phyloP scores from a whole-genome alignment of 192 early-diverging fungal genomes.

The Spizellomyces punctatus region DNA sequence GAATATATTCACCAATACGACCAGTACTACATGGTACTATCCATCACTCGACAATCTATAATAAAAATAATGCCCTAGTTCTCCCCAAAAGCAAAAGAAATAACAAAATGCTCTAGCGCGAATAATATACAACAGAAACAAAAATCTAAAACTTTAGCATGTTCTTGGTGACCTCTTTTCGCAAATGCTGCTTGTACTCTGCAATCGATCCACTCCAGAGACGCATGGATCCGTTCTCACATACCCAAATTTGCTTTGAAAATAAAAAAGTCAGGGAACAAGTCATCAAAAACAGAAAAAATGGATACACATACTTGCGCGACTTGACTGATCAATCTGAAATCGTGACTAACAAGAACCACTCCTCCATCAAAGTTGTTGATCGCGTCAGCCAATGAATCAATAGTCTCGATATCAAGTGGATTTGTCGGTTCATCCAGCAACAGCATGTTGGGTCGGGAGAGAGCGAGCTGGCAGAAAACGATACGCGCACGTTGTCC shows the following conservation, averaged over 20 bases:
- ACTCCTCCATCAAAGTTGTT: slow-evolving; percentile 94
- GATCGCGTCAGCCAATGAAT: slow-evolving; percentile 94
- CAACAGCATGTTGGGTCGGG: slow-evolving; percentile 89
- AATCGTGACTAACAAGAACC: slow-evolving; percentile 98
- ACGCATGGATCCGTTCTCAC: slow-evolving; percentile 77
- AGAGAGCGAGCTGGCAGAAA: slow-evolving; percentile 90
- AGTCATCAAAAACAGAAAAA: slow-evolving; percentile 5
- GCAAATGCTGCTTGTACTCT: slow-evolving; percentile 88
- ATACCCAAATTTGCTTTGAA: slow-evolving; percentile 80
- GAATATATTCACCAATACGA: background rate
- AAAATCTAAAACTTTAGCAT: slow-evolving; percentile 2
- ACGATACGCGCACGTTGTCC: slow-evolving; percentile 95
- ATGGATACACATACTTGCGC: slow-evolving; percentile 58
- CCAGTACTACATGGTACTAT: too few species aligned
- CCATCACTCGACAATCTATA: too few species aligned
- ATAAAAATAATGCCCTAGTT: too few species aligned
- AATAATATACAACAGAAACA: slow-evolving; percentile 1
- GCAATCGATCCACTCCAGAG: slow-evolving; percentile 81
- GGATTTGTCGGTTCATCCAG: slow-evolving; percentile 99
- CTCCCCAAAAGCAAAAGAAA: background rate
- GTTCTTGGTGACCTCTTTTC: slow-evolving; percentile 66
- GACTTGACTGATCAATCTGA: slow-evolving; percentile 95
- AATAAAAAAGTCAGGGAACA: background rate
- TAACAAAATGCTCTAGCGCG: background rate
- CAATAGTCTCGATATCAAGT: slow-evolving; percentile 86